Percentiles rank a stretch among this genome's conserved stretches.
phyloP scores from a whole-genome alignment of 371 early-diverging fungal genomes.

The Blastocladiella emersonii region DNA sequence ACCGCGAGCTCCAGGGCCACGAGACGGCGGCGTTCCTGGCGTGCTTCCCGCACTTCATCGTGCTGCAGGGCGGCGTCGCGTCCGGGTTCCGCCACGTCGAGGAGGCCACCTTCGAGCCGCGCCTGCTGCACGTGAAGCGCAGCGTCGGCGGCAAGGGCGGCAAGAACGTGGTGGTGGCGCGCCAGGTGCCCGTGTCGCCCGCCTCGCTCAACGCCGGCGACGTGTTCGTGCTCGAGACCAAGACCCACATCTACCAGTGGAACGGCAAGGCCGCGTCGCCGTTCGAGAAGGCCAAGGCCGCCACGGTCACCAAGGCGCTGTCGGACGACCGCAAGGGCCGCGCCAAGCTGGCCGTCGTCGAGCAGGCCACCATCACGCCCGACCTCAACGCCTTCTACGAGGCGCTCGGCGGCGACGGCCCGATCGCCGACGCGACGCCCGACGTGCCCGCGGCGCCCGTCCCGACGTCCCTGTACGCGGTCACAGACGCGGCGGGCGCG shows the following conservation, averaged over 20 bases:
- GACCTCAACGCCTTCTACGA: slow-evolving; percentile 47
- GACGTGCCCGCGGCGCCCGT: slow-evolving; percentile 18
- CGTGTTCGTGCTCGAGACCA: slow-evolving; percentile 63
- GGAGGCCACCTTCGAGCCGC: slow-evolving; percentile 32
- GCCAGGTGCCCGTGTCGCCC: slow-evolving; percentile 40
- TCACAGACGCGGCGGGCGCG: slow-evolving; percentile 24
- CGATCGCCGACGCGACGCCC: slow-evolving; percentile 26
- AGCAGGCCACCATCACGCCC: slow-evolving; percentile 45
- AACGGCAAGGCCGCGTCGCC: slow-evolving; percentile 52
- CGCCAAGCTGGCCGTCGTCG: slow-evolving; percentile 39
- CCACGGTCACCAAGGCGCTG: slow-evolving; percentile 44
- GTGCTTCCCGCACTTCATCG: slow-evolving; percentile 43
- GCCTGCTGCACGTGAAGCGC: slow-evolving; percentile 59
- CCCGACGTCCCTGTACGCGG: slow-evolving; percentile 32
- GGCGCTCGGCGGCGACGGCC: slow-evolving; percentile 48
- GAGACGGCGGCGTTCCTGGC: slow-evolving; percentile 51
- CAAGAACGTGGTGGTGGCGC: slow-evolving; percentile 34
- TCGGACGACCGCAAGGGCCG: slow-evolving; percentile 44
- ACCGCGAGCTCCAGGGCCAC: slow-evolving; percentile 56
- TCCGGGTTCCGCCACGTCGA: slow-evolving; percentile 64
- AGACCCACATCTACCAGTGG: slow-evolving; percentile 52
- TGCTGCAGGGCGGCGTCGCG: slow-evolving; percentile 56
- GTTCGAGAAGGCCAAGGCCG: slow-evolving; percentile 55
- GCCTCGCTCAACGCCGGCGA: slow-evolving; percentile 53
- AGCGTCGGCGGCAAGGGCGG: no score